phyloP scores from a whole-genome alignment of 2,329 filamentous ascomycete genomes.

The Plectosphaerella cucumerina region DNA sequence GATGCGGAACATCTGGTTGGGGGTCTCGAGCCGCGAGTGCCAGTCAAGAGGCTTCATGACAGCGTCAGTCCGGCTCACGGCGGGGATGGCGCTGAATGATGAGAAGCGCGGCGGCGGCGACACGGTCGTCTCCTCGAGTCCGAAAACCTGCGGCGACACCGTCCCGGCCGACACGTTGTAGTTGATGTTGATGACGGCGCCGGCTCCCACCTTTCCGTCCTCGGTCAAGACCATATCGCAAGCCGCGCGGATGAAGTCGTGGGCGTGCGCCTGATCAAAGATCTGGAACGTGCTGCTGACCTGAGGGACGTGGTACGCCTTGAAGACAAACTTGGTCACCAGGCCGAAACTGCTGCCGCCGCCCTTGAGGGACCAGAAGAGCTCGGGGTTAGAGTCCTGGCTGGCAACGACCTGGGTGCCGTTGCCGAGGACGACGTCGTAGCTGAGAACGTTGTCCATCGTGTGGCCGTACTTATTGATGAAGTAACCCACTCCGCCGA shows the following conservation, averaged over 20 bases:
- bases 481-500: conserved; percentile 23
- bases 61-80: conserved; percentile 15
- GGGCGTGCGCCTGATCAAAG: conserved; percentile 19
- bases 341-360: conserved; percentile 19
- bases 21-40: conserved; percentile 20
- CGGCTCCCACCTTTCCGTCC: conserved; percentile 20
- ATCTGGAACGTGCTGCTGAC: conserved; percentile 28
- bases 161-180: conserved; percentile 22
- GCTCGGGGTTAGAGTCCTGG: conserved; percentile 14
- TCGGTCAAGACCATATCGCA: conserved; percentile 18
- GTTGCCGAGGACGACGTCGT: conserved; percentile 21
- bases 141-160: conserved; percentile 19
- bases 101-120: conserved; percentile 25
- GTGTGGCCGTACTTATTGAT: conserved; percentile 20
- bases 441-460: conserved; percentile 19
- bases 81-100: conserved; percentile 25
- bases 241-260: conserved; percentile 22
- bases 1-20: conserved; percentile 29
- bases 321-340: conserved; percentile 17
- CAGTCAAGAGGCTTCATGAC: conserved; percentile 22
- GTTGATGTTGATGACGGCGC: conserved; percentile 24
- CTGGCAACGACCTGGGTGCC: conserved; percentile 16
- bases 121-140: conserved; percentile 27
- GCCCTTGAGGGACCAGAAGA: conserved; percentile 24
- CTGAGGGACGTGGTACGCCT: conserved; percentile 14